Base-by-base conservation (phyloP, 78 protist genomes). In the Bodo saltans region DNA sequence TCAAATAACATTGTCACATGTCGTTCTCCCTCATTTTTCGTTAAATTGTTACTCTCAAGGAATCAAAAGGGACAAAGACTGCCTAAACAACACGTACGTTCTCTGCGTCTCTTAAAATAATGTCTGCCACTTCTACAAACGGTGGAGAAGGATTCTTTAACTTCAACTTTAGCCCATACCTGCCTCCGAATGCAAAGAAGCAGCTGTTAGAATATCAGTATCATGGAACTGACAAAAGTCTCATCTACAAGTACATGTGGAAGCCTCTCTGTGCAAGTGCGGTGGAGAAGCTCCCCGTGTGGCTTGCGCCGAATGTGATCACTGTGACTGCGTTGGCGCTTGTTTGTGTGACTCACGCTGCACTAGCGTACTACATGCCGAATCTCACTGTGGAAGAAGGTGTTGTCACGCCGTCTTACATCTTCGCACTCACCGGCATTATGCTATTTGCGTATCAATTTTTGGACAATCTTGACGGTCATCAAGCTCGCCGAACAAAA, bases 381-480 rank as follows among this genome's bases (percentile, higher is more conserved):
- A 1, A 68, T 3, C 34, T 76, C 81, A 39, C 81, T 3, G 81
- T 2, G 8, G 40, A 32, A 3, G 53, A 3, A 3, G 17, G 17
- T 17, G 17, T 17, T 17, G 60, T 17, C n/a, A 47, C 60, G 60
- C 86, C 87, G 2, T 52, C 74, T 29, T 68, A 68, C 42, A 39
- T 80, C 32, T 87, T 28, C n/a, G 29, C 70, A 37, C 4, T 82
- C 21, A 34, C 42, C 23, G 90, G 69, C 12, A 60, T 74, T 52
- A 37, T 39, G 23, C 78, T 79, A 29, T 80, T 87, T 29, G 21
- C 72, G 30, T 87, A 87, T 34, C 85, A 82, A 41, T 1, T 60
- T 3, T 70, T 90, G 30, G 95, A 92, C 75, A 91, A 92, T 53
- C 69, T 88, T 11, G 95, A 92, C 84, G 95, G 95, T 11, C 91